These are phyloP conservation scores for Geranomyces michiganensis DNA, from an alignment of 192 early-diverging fungal species.

Conservation along the genomic window DNA sequence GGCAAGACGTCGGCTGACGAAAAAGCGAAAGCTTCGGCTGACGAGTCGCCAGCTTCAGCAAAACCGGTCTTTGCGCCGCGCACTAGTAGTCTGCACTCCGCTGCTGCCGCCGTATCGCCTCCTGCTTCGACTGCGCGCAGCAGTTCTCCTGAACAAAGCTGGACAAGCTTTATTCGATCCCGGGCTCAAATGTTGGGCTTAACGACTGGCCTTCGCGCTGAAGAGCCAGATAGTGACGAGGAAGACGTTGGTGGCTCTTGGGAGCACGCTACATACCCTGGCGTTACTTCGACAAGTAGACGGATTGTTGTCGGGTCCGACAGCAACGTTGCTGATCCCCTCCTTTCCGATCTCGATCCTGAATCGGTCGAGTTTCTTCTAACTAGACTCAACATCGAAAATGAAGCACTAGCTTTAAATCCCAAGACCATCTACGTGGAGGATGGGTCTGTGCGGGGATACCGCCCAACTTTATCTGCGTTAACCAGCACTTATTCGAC, in stretches of 20 bases:
- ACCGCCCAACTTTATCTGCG: constrained; percentile 22
- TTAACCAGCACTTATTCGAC: constrained; percentile 19
- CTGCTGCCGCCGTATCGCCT: neutral
- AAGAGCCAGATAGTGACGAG: neutral
- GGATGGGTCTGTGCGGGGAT: constrained; percentile 25
- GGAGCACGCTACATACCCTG: neutral
- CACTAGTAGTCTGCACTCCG: constrained; percentile 29
- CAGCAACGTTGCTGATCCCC: neutral
- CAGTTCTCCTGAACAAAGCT: constrained; percentile 10
- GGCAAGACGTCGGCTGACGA: too few species aligned
- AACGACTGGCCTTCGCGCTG: neutral
- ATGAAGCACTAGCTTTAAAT: constrained; percentile 35
- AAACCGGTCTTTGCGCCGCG: constrained; percentile 30
- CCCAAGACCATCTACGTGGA: constrained; percentile 42
- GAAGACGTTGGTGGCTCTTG: neutral
- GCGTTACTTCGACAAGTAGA: neutral
- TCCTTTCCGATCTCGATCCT: constrained; percentile 29
- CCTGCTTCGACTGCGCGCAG: neutral
- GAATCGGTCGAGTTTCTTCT: constrained; percentile 34
- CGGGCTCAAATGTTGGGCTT: constrained; percentile 22
- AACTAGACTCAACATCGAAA: constrained; percentile 36
- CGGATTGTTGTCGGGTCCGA: neutral
- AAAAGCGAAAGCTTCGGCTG: neutral
- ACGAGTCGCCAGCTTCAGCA: neutral
- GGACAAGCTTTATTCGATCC: constrained; percentile 19